Evolutionary conservation across 805 yeast genomes (phyloP).

Genomic region (Spathaspora girioi): DNA sequence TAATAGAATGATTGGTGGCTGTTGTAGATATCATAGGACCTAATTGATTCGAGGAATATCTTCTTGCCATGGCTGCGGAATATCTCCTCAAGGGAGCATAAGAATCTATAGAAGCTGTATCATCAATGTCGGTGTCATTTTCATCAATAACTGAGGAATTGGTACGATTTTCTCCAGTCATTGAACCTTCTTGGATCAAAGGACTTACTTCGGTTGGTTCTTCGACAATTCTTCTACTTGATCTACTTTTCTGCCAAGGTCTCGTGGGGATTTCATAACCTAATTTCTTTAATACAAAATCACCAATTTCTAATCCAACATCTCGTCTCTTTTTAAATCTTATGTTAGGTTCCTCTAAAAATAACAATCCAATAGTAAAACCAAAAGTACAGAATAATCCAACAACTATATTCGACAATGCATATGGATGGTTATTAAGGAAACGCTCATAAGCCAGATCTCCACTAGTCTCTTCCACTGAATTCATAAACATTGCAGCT

Average conservation of each 20-base stretch:
- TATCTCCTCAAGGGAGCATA: not conserved
- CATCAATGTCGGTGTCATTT: not conserved
- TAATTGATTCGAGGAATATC: constrained; percentile 3
- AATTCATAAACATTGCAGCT: not conserved
- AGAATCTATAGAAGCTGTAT: not conserved
- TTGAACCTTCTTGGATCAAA: not conserved
- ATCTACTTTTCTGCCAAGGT: not conserved
- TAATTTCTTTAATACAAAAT: not conserved
- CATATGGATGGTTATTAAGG: constrained; percentile 17
- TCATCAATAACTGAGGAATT: not conserved
- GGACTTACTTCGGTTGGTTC: constrained; percentile 1
- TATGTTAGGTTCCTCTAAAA: constrained; percentile 20
- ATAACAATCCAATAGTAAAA: constrained; percentile 15
- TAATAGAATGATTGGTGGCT: constrained; percentile 2
- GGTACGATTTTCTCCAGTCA: not conserved
- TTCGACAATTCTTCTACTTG: not conserved
- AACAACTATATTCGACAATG: constrained; percentile 21
- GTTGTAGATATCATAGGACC: constrained; percentile 8
- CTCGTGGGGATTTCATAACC: constrained; percentile 1
- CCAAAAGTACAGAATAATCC: constrained; percentile 12
- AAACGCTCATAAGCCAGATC: constrained; percentile 6
- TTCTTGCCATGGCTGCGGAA: not conserved
- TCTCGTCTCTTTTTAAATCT: constrained; percentile 11
- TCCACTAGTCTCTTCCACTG: not conserved
- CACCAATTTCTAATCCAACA: constrained; percentile 12